Evolutionary conservation across 2,329 filamentous ascomycete species (phyloP), one percentile per base, ranked within the genome.

Genomic region (Monosporascus cannonballus): DNA sequence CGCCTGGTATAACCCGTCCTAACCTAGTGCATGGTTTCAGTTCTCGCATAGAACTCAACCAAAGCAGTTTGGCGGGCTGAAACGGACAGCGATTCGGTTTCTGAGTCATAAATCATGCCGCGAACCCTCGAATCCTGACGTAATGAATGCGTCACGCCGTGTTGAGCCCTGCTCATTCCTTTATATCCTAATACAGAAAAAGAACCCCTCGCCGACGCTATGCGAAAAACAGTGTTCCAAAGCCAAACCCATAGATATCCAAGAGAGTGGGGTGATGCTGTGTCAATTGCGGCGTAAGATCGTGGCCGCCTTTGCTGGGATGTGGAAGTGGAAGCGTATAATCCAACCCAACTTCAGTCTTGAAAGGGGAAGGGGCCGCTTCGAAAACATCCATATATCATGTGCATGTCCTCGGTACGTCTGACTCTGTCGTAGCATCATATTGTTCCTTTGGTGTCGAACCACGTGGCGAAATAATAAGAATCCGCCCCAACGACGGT

Each of bases 321-420:
- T 47, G 52, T 24, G 50, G 41, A 47, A 51, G 48, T 51, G 47
- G 48, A 56, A 45, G 30, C 30, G 11, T 34, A 34, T 14, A 5
- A 34, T 34, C 30, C 30, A 34, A 34, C 11, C 11, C 11, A 34
- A 34, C 11, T 34, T 34, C 30, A 42, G 50, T 47, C 41, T 27
- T 45, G n/a, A 46, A 41, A 41, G 27, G 50, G 48, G 50, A 52
- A 46, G 49, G 47, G 34, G 49, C 49, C 39, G 48, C 15, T 51
- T 36, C 30, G 27, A 14, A 30, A 30, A 27, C 49, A 53, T 50
- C 51, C 54, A 47, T 56, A 49, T 55, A 57, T 53, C 52, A 54
- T 61, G 50, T 53, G 47, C 51, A 45, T 52, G 62, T 63, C 64
- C 64, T 62, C 59, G 59, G 60, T 62, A 63, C 62, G 46, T 49